phyloP scores from a whole-genome alignment of 495 filamentous ascomycete species.

The Aspergillus olivimuriae region DNA sequence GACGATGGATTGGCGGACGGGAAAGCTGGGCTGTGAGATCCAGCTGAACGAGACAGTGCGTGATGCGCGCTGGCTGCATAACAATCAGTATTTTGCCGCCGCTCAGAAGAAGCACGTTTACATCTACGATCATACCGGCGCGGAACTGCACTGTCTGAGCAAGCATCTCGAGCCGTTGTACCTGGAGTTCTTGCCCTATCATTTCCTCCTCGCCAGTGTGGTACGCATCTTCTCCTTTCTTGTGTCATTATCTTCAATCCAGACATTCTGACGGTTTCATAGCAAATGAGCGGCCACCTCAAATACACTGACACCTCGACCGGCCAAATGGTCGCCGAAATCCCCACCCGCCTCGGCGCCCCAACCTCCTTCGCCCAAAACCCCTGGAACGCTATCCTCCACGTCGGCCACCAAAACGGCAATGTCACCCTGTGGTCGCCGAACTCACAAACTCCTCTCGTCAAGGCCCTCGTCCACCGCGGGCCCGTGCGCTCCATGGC shows the following conservation, averaged over 20 bases:
- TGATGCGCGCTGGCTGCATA: slow-evolving; percentile 89
- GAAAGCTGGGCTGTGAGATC: slow-evolving; percentile 82
- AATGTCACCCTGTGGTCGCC: slow-evolving; percentile 95
- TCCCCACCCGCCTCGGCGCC: slow-evolving; percentile 74
- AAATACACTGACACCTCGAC: slow-evolving; percentile 96
- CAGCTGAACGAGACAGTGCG: slow-evolving; percentile 85
- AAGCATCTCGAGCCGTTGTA: slow-evolving; percentile 89
- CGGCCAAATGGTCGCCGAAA: slow-evolving; percentile 74
- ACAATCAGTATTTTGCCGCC: slow-evolving; percentile 94
- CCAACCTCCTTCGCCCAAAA: slow-evolving; percentile 85
- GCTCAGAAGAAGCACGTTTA: slow-evolving; percentile 95
- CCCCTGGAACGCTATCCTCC: slow-evolving; percentile 82
- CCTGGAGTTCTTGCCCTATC: slow-evolving; percentile 94
- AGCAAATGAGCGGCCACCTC: slow-evolving; percentile 77
- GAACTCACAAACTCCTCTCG: slow-evolving; percentile 76
- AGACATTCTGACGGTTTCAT: slow-evolving; percentile 5
- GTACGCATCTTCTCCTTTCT: slow-evolving; percentile 37
- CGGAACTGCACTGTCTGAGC: slow-evolving; percentile 84
- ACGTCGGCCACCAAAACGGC: slow-evolving; percentile 90
- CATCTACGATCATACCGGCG: slow-evolving; percentile 86
- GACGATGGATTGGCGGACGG: slow-evolving; percentile 93
- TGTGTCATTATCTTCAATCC: background rate
- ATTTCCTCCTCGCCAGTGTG: slow-evolving; percentile 85
- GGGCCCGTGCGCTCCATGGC: slow-evolving; percentile 87
- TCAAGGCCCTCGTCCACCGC: slow-evolving; percentile 89